Base-by-base conservation (phyloP, 2,329 filamentous ascomycete species). In the Dryadomyces quercivorus region DNA sequence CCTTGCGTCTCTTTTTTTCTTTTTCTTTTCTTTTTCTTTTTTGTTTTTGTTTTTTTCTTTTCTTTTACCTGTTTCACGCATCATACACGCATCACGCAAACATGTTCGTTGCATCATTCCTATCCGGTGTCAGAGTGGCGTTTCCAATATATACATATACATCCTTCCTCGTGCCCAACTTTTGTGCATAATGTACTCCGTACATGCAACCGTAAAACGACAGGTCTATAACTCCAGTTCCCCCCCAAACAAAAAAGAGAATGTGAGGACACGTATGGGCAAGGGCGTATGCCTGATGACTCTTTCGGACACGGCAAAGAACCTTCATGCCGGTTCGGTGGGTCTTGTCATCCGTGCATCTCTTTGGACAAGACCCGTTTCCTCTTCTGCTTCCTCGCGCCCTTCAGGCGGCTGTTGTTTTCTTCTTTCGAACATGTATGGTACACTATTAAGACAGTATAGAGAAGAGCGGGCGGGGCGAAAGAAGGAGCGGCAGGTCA, bases 81-180 rank as follows among this genome's bases (percentile, higher is more conserved):
- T n/a, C n/a, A n/a, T n/a, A n/a, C n/a, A n/a, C n/a, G n/a, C n/a
- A n/a, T n/a, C n/a, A n/a, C 26, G 8, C 8, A 20, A 3, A 20
- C 43, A 10, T 45, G 9, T 45, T 13, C 44, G 21, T 21, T 21
- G 10, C 5, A 5, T 46, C 44, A 40, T 43, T 15, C 36, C 1
- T 49, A 44, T 50, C 22, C 21, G n/a, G 38, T 47, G 13, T 26
- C 42, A 52, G 51, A 53, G 51, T 53, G 51, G 51, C 51, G 51
- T 53, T 46, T 52, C 51, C 51, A 47, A 26, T 34, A 20, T 50
- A 50, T n/a, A n/a, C 31, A 47, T 26, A 13, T 18, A n/a, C 31
- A 16, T 9, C 31, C n/a, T 40, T 40, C 21, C 38, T 12, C 50
- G 10, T 21, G 5, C 15, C 16, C 36, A 21, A 40, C 18, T 40